Percentiles rank a stretch among this genome's conserved stretches.
phyloP scores from a whole-genome alignment of 2,329 filamentous ascomycete genomes.

The Monosporascus cannonballus region DNA sequence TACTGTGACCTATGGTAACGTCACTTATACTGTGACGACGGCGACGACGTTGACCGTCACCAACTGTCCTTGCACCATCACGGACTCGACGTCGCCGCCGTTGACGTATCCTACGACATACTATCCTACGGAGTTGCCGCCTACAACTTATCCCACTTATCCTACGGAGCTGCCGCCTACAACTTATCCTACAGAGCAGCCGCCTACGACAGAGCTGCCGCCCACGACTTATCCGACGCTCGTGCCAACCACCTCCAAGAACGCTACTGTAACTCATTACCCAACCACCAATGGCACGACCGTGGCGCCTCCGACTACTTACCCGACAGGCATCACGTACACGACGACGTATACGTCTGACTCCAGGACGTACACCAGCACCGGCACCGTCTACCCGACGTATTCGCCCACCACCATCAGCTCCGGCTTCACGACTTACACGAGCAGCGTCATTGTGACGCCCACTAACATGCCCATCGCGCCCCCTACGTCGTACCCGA shows the following conservation, averaged over 20 bases:
- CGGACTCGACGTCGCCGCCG: slow-evolving; percentile 23
- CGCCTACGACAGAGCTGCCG: neutral
- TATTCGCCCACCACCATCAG: neutral
- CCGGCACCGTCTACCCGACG: neutral
- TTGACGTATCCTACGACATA: slow-evolving; percentile 21
- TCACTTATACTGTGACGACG: slow-evolving; percentile 38
- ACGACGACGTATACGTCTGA: too few species aligned
- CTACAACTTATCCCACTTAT: slow-evolving; percentile 5
- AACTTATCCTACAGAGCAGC: slow-evolving; percentile 5
- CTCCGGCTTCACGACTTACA: neutral
- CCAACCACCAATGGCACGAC: slow-evolving; percentile 4
- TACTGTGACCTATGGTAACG: slow-evolving; percentile 32
- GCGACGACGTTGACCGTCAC: slow-evolving; percentile 39
- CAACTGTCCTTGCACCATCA: slow-evolving; percentile 42
- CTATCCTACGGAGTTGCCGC: slow-evolving; percentile 6
- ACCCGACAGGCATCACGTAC: too few species aligned
- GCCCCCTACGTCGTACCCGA: slow-evolving; percentile 18
- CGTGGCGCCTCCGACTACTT: neutral
- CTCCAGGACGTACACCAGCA: too few species aligned
- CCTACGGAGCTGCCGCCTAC: slow-evolving; percentile 7
- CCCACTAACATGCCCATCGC: slow-evolving; percentile 22
- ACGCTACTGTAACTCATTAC: neutral
- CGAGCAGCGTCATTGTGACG: neutral
- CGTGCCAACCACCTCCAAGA: neutral
- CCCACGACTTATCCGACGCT: neutral